A percentile compares a stretch with the other conserved stretches of the same genome.
Conservation (phyloP, 2,329 filamentous ascomycete species). For the Colletotrichum zoysiae region DNA sequence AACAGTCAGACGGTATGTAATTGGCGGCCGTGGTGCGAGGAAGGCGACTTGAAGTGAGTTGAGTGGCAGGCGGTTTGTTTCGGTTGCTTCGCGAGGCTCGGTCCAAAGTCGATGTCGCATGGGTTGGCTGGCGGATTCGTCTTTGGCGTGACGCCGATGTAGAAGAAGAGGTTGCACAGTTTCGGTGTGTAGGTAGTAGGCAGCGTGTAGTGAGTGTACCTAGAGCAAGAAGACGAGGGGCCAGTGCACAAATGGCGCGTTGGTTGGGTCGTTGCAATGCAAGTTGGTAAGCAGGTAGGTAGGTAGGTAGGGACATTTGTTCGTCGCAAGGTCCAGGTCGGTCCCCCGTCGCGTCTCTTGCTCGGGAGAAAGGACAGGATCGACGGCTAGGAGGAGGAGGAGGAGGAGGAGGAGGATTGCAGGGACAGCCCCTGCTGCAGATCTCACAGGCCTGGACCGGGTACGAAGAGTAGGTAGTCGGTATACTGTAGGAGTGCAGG, state of each 20-base stretch:
- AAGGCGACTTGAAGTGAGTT: neutral
- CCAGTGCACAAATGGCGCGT: neutral
- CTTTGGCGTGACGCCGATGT: neutral
- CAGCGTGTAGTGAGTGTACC: neutral
- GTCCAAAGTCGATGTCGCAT: neutral
- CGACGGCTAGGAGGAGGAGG: conserved; percentile 33
- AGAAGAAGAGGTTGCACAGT: neutral
- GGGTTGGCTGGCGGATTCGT: too few species aligned
- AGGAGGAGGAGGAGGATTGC: conserved; percentile 21
- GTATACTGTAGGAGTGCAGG: neutral
- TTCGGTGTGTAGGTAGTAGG: neutral
- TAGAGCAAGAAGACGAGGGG: neutral
- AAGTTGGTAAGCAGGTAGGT: too few species aligned
- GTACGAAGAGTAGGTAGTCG: neutral
- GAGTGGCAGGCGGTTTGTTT: neutral
- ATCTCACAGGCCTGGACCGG: conserved; percentile 22
- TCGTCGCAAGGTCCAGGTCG: neutral
- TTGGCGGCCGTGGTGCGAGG: conserved; percentile 2
- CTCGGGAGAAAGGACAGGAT: conserved; percentile 22
- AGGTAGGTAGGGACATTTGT: neutral
- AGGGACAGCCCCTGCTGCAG: conserved; percentile 35
- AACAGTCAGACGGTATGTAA: neutral
- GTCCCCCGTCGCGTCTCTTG: neutral
- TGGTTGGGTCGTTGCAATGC: neutral
- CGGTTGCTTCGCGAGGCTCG: neutral